Conservation (phyloP, 1,139 yeast genomes). For the Meyerozyma carpophila region DNA sequence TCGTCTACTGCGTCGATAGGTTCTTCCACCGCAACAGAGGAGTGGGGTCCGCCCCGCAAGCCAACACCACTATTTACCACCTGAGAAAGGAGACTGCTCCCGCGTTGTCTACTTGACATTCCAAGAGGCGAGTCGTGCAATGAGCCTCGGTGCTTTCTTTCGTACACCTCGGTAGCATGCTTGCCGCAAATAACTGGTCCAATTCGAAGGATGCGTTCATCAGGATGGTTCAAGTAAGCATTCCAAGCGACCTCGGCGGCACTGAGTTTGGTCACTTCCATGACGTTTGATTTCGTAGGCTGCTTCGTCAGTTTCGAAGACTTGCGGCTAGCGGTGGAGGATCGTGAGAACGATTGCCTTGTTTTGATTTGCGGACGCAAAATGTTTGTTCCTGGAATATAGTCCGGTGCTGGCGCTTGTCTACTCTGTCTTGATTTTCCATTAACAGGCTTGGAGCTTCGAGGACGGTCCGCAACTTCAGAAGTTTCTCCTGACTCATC, state of each 20-base stretch:
- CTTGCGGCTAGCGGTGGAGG: conserved; percentile 14
- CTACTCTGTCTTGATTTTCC: conserved; percentile 3
- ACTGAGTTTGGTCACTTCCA: conserved; percentile 52
- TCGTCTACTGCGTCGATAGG: conserved; percentile 18
- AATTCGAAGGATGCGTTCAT: conserved; percentile 66
- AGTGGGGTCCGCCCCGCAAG: conserved; percentile 17
- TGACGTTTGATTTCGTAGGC: conserved; percentile 21
- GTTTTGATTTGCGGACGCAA: conserved; percentile 48
- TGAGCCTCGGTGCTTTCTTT: conserved; percentile 51
- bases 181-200: conserved; percentile 46
- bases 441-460: conserved; percentile 2
- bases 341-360: conserved; percentile 26
- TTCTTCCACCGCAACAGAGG: conserved; percentile 9
- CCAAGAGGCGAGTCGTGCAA: conserved; percentile 60
- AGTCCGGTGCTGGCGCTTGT: conserved; percentile 21
- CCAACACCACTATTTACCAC: conserved; percentile 50
- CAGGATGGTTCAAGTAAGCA: conserved; percentile 48
- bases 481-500: conserved; percentile 7
- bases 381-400: conserved; percentile 56
- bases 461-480: neutral
- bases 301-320: conserved; percentile 7
- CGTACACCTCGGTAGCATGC: conserved; percentile 44
- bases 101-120: conserved; percentile 19
- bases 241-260: conserved; percentile 69
- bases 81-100: conserved; percentile 41